These are phyloP conservation scores for Epichloe sp. DNA, from an alignment of 2,329 filamentous ascomycete species.

Conservation along the genomic window DNA sequence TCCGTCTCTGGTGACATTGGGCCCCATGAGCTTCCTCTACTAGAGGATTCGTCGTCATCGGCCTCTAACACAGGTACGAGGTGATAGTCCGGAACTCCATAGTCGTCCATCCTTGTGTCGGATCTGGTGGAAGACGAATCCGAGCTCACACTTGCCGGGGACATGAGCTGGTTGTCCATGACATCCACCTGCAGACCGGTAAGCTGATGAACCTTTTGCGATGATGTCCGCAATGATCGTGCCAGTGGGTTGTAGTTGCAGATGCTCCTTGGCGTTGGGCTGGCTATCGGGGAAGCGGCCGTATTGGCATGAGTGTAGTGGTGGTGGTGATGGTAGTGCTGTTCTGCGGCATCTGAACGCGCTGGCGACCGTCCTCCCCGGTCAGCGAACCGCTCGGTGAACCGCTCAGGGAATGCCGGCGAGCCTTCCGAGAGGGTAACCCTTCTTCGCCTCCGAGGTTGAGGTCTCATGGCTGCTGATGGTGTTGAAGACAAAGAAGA, in stretches of 20 bases:
- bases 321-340: not conserved
- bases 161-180: conserved; percentile 5
- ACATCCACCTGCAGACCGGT: conserved; percentile 26
- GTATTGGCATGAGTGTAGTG: not conserved
- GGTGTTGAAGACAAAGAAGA: not conserved
- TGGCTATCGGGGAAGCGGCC: not conserved
- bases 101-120: not conserved
- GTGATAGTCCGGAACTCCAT: conserved; percentile 2
- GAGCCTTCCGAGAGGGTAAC: not conserved
- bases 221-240: conserved; percentile 14
- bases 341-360: not conserved
- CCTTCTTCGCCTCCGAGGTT: not conserved
- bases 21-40: conserved; percentile 12
- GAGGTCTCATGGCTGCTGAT: not conserved
- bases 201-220: conserved; percentile 28
- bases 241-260: not conserved
- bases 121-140: conserved; percentile 4
- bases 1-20: conserved; percentile 9
- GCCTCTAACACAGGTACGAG: conserved; percentile 9
- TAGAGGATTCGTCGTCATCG: conserved; percentile 9
- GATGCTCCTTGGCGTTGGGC: not conserved
- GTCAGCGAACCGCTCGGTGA: not conserved
- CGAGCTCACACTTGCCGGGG: conserved; percentile 1
- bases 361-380: not conserved
- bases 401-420: not conserved